Percentiles rank a stretch among this genome's conserved stretches.
Evolutionary conservation across 1,139 yeast genomes (phyloP).

Genomic region (Keqinozyma sinolaborantium): DNA sequence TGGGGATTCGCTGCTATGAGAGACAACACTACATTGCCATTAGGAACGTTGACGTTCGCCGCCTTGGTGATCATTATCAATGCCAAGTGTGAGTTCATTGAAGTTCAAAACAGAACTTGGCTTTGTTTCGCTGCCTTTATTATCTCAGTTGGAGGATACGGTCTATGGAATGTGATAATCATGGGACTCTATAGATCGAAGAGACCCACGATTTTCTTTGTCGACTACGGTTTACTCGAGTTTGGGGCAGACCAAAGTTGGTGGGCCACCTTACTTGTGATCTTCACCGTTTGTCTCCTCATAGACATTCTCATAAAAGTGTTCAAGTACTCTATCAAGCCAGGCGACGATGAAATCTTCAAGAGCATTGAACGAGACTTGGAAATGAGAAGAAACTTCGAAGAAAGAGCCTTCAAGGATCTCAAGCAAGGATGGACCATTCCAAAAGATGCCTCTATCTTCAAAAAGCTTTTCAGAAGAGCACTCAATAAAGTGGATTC

Average conservation of each 20-base stretch:
- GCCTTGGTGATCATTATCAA: slow-evolving; percentile 71
- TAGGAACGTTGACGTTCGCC: slow-evolving; percentile 74
- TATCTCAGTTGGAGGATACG: slow-evolving; percentile 84
- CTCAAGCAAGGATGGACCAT: slow-evolving; percentile 81
- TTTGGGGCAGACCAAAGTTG: slow-evolving; percentile 80
- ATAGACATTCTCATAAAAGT: slow-evolving; percentile 66
- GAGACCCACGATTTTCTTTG: slow-evolving; percentile 67
- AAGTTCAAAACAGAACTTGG: slow-evolving; percentile 79
- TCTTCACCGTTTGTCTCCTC: slow-evolving; percentile 55
- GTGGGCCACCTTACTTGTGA: slow-evolving; percentile 74
- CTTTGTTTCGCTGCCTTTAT: slow-evolving; percentile 64
- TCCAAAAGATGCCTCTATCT: slow-evolving; percentile 37
- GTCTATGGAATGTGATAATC: slow-evolving; percentile 78
- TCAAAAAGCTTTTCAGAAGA: slow-evolving; percentile 7
- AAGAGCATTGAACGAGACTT: slow-evolving; percentile 71
- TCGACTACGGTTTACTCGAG: slow-evolving; percentile 61
- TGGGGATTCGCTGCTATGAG: slow-evolving; percentile 66
- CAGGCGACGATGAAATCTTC: slow-evolving; percentile 78
- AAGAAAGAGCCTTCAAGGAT: slow-evolving; percentile 67
- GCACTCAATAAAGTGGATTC: slow-evolving; percentile 7
- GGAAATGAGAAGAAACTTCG: slow-evolving; percentile 65
- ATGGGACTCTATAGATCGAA: slow-evolving; percentile 62
- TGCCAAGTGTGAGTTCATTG: slow-evolving; percentile 74
- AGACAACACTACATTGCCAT: slow-evolving; percentile 78
- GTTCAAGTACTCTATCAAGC: slow-evolving; percentile 51